Base-by-base conservation (phyloP, 2,329 filamentous ascomycete species). In the Ophiostoma himal-ulmi region DNA sequence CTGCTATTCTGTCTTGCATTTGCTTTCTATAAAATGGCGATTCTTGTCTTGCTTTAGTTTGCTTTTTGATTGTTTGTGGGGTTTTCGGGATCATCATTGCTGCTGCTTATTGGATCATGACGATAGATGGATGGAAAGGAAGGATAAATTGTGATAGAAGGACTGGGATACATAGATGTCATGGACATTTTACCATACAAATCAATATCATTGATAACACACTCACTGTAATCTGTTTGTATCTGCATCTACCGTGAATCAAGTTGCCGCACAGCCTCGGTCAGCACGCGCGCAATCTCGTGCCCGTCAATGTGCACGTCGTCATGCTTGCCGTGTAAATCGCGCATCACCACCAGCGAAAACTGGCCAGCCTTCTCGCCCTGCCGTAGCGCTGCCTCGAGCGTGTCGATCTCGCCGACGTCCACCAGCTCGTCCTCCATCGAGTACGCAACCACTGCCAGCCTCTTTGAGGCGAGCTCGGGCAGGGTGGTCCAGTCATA, bases 281-380 rank as follows among this genome's bases (percentile, higher is more conserved):
- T 74, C 60, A 85, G 76, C 22, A 85, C 78, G 68, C 79, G 79
- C 37, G 84, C 86, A 67, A 91, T 77, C 74, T 88, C 84, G 44
- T 77, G 76, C 20, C 89, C 89, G 71, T 86, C 82, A 76, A 84
- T 76, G 87, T 88, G 91, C 2, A 90, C 80, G 73, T 85, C 83
- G 78, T 91, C 85, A 78, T 93, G 90, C 52, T 81, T 81, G 5
- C 87, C 89, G 10, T 77, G 78, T 68, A 89, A 76, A 74, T 86
- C 82, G 73, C 77, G 81, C 44, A 78, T 83, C 71, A 78, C 78
- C 77, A 78, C 73, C 30, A 83, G 39, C 4, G 72, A 34, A 1
- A 60, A 62, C 72, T 75, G 76, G 72, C 72, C 75, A 73, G 75
- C 76, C 70, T 74, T 78, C 5, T 11, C 68, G 7, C 48, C 39